Base-by-base conservation (phyloP, 805 yeast genomes). In the Monosporozyma aquatica region DNA sequence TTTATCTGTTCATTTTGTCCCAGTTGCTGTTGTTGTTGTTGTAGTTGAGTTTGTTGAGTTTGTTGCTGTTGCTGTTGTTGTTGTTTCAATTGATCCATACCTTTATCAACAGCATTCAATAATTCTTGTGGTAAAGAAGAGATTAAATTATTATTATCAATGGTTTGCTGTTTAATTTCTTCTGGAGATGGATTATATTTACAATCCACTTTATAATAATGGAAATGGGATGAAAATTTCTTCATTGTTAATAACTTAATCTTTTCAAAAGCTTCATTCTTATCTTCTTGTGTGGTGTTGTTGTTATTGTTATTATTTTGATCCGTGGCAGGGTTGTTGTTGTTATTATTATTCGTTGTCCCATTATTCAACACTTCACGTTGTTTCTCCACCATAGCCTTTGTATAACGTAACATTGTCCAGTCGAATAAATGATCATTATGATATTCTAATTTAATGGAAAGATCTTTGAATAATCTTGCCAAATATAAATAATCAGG, bases 371-470 rank as follows among this genome's bases (percentile, higher is more conserved):
- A 42, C 35, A 44, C 38, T 28, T 45, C 14, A 29, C 41, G 44
- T 42, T 58, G 65, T 38, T 58, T 59, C 42, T 56, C 64, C 25
- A 56, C 60, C 59, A 57, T 61, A 37, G 60, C 66, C 54, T 56
- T 62, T 47, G 58, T 63, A 50, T 61, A 59, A 43, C 65, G 60
- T 40, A 61, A 47, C 58, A 89, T 77, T 23, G 97, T 92, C 98
- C 98, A 92, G 66, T 92, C 98, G 66, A 89, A 92, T 23, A 92
- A 80, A 65, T 89, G 94, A 66, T 92, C 98, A 64, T 90, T 90
- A 54, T 82, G 80, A 64, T 87, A 90, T 48, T 86, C 87, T 61
- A 90, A 92, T 51, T 94, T 78, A 50, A 87, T 72, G 61, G 87
- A 87, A 55, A 92, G 71, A 60, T 92, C 97, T 58, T 97, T 79